Conservation (phyloP, 257 asterid genomes). For the Petunia axillaris region DNA sequence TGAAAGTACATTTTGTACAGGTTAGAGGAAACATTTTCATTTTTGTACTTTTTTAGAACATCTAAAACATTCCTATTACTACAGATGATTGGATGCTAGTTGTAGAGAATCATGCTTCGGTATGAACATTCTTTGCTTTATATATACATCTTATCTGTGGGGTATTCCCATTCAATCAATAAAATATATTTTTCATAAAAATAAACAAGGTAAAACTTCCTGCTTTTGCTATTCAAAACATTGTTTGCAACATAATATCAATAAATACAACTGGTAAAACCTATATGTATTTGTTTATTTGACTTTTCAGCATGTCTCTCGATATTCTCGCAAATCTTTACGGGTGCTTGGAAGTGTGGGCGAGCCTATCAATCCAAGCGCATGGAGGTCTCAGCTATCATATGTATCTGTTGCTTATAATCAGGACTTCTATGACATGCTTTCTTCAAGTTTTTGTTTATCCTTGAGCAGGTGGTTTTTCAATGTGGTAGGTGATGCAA, state of each 20-base stretch:
- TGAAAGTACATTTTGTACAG: neutral
- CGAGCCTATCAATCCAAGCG: slow-evolving; percentile 98
- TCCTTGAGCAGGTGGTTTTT: slow-evolving; percentile 79
- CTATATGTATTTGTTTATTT: slow-evolving; percentile 24
- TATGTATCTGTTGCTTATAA: slow-evolving; percentile 27
- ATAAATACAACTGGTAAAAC: neutral
- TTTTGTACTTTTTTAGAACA: neutral
- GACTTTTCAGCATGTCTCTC: slow-evolving; percentile 76
- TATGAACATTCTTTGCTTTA: neutral
- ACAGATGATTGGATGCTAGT: neutral
- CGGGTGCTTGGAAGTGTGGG: slow-evolving; percentile 99
- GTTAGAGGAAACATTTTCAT: neutral
- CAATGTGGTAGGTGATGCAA: slow-evolving; percentile 84
- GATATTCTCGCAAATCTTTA: slow-evolving; percentile 88
- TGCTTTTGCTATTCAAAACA: neutral
- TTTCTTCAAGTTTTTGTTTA: slow-evolving; percentile 24
- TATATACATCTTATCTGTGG: neutral
- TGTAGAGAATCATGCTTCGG: slow-evolving; percentile 16
- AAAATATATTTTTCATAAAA: neutral
- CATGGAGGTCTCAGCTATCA: slow-evolving; percentile 78
- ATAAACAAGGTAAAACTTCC: neutral
- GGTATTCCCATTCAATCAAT: neutral
- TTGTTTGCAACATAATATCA: neutral
- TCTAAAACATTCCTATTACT: neutral
- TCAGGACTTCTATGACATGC: slow-evolving; percentile 8